Evolutionary conservation across 495 filamentous ascomycete genomes (phyloP).

Genomic region (Apodospora peruviana): DNA sequence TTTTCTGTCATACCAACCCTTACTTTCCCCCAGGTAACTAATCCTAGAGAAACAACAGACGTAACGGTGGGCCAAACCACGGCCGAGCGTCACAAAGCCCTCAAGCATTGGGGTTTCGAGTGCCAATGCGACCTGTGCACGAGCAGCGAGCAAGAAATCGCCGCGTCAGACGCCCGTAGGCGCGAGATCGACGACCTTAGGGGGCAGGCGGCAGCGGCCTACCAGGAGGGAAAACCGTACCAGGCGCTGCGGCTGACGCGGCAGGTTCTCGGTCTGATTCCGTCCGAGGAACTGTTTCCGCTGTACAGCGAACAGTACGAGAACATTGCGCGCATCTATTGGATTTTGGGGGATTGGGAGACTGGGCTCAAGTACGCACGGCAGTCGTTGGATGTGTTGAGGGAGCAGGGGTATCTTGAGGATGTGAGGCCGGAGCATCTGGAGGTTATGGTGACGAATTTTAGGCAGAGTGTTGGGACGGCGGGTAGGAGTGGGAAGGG

Average conservation of each 20-base stretch:
- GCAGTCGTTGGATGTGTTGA: conserved; percentile 27
- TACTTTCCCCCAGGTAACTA: neutral
- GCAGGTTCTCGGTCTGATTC: conserved; percentile 26
- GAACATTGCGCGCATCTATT: conserved; percentile 35
- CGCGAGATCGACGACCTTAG: conserved; percentile 25
- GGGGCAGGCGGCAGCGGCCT: conserved; percentile 26
- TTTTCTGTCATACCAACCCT: neutral
- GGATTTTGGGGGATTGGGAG: conserved; percentile 25
- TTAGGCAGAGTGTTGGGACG: conserved; percentile 6
- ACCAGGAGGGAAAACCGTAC: conserved; percentile 21
- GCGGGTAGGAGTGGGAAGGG: neutral
- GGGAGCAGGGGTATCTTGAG: conserved; percentile 18
- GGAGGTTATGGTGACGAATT: conserved; percentile 11
- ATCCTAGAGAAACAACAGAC: conserved; percentile 11
- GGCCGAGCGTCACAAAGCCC: conserved; percentile 18
- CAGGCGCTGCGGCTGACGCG: conserved; percentile 29
- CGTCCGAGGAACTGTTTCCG: conserved; percentile 26
- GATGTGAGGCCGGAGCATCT: conserved; percentile 2
- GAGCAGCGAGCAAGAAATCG: conserved; percentile 16
- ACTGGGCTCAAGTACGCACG: conserved; percentile 27
- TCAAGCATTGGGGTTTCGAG: conserved; percentile 34
- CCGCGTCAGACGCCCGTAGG: conserved; percentile 30
- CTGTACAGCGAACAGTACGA: conserved; percentile 34
- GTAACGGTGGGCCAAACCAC: conserved; percentile 25
- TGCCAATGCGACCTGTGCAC: conserved; percentile 35